A percentile compares a stretch with the other conserved stretches of the same genome.
Evolutionary conservation across 1,284 basidiomycete species (phyloP).

Genomic region (Vanrija sp.): DNA sequence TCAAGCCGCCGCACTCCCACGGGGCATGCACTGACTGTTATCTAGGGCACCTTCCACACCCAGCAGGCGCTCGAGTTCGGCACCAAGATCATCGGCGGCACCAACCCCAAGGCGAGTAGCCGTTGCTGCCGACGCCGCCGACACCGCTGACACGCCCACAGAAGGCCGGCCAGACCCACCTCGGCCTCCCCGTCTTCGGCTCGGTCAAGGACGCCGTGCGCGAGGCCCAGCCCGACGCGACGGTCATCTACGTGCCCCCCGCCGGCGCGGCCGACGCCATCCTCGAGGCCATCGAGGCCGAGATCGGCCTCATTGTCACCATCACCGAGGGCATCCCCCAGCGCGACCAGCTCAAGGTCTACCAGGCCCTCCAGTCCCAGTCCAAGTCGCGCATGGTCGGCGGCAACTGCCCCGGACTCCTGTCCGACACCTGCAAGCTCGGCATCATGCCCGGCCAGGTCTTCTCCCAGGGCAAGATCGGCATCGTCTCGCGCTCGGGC

Average conservation of each 20-base stretch:
- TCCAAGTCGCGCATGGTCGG: constrained; percentile 91
- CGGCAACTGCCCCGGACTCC: constrained; percentile 93
- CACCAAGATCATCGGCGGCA: constrained; percentile 96
- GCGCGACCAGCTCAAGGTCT: constrained; percentile 87
- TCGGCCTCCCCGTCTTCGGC: constrained; percentile 93
- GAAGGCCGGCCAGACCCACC: constrained; percentile 93
- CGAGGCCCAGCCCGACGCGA: constrained; percentile 80
- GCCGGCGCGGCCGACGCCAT: constrained; percentile 90
- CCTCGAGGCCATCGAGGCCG: constrained; percentile 94
- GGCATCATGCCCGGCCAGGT: constrained; percentile 99
- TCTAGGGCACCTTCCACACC: constrained; percentile 93
- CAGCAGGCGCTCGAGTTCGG: constrained; percentile 85
- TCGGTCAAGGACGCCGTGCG: constrained; percentile 86
- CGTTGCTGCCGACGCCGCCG: neutral
- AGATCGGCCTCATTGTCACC: constrained; percentile 92
- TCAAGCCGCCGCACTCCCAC: neutral
- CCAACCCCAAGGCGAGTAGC: constrained; percentile 68
- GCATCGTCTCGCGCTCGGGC: constrained; percentile 94
- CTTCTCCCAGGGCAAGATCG: constrained; percentile 90
- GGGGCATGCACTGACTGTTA: constrained; percentile 2
- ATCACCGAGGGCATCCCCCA: constrained; percentile 98
- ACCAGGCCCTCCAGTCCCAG: constrained; percentile 90
- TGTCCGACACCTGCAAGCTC: constrained; percentile 98
- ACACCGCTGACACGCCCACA: constrained; percentile 15
- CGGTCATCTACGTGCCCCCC: constrained; percentile 93